Percentiles rank a stretch among this genome's conserved stretches.
These are phyloP conservation scores for Plenodomus lindquistii DNA, from an alignment of 2,329 filamentous ascomycete genomes.

Conservation along the genomic window DNA sequence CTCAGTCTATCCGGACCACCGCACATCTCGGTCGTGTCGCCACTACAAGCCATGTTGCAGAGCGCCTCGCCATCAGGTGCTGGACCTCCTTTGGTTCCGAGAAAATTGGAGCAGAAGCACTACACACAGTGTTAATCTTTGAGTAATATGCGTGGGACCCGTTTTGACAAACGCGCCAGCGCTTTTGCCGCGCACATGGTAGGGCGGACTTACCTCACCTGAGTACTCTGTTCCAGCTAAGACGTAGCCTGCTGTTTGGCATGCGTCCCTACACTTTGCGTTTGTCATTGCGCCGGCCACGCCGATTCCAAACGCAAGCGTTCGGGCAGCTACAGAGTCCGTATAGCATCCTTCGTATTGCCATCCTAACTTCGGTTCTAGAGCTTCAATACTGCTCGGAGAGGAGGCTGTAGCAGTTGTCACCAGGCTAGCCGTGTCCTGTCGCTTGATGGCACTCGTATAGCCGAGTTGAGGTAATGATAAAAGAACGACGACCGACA, in stretches of 20 bases:
- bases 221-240: constrained; percentile 31
- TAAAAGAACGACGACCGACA: neutral
- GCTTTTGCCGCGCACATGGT: too few species aligned
- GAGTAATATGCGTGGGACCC: too few species aligned
- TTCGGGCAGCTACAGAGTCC: constrained; percentile 20
- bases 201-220: too few species aligned
- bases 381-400: constrained; percentile 23
- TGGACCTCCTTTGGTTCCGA: constrained; percentile 22
- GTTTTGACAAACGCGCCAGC: too few species aligned
- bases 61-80: constrained; percentile 47
- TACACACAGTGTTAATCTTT: too few species aligned
- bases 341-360: constrained; percentile 27
- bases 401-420: neutral
- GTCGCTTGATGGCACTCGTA: neutral
- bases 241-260: constrained; percentile 16
- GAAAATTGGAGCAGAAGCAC: constrained; percentile 29
- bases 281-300: constrained; percentile 28
- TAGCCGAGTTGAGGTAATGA: neutral
- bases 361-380: constrained; percentile 23
- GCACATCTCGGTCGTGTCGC: constrained; percentile 26
- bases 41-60: constrained; percentile 31
- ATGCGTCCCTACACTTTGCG: constrained; percentile 24
- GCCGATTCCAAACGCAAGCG: constrained; percentile 16
- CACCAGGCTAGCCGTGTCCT: neutral
- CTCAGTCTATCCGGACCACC: constrained; percentile 29